A percentile compares a stretch with the other conserved stretches of the same genome.
Evolutionary conservation across 2,329 filamentous ascomycete species (phyloP).

Genomic region (Phyllosticta ampelicida): DNA sequence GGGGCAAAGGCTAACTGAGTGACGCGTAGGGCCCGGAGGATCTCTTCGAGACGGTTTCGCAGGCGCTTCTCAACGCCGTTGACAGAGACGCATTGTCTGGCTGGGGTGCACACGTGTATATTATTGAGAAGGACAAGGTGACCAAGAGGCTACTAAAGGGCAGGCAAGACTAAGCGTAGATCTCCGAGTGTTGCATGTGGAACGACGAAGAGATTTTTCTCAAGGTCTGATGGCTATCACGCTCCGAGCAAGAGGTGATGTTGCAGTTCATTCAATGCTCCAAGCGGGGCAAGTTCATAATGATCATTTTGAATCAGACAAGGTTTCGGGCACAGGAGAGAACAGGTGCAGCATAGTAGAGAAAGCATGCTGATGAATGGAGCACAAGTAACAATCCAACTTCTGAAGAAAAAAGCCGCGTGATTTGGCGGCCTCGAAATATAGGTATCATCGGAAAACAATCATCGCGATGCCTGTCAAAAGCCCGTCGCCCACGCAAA

Average conservation of each 20-base stretch:
- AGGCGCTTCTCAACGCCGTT: conserved; percentile 87
- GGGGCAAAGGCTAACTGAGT: neutral
- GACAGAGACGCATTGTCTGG: conserved; percentile 94
- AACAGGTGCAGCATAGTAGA: neutral
- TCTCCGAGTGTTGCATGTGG: neutral
- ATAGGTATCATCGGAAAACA: neutral
- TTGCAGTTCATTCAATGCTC: neutral
- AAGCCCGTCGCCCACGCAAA: neutral
- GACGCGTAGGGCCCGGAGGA: conserved; percentile 65
- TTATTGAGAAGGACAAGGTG: conserved; percentile 99
- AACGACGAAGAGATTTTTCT: neutral
- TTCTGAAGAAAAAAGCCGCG: conserved; percentile 1
- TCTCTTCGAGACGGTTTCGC: conserved; percentile 96
- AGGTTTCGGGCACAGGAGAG: neutral
- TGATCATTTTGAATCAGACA: conserved; percentile 5
- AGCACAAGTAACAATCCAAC: neutral
- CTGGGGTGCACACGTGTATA: conserved; percentile 98
- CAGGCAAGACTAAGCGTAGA: conserved; percentile 58
- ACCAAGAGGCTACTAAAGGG: conserved; percentile 98
- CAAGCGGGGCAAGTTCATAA: conserved; percentile 1
- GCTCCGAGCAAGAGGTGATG: neutral
- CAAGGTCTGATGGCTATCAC: neutral
- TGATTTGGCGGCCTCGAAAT: conserved; percentile 2
- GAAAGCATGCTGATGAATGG: neutral
- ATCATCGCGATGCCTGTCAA: neutral